A percentile compares a stretch with the other conserved stretches of the same genome.
Conservation (phyloP, 2,329 filamentous ascomycete species). For the Graphilbum fragrans region DNA sequence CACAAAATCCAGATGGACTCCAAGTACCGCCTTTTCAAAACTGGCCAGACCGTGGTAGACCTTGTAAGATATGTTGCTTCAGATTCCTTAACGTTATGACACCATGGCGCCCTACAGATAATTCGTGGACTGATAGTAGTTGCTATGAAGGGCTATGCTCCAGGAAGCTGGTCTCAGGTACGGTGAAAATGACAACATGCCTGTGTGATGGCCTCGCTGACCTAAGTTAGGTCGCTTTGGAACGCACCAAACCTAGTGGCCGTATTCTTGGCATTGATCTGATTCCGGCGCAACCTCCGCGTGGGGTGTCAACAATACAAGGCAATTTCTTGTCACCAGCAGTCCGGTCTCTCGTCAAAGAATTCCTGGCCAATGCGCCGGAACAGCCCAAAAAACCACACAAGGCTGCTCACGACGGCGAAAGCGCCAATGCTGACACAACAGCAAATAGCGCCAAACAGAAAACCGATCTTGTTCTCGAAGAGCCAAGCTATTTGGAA, state of each 20-base stretch:
- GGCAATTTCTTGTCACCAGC: constrained; percentile 74
- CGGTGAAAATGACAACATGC: constrained; percentile 2
- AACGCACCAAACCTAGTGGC: constrained; percentile 63
- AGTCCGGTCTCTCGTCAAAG: constrained; percentile 66
- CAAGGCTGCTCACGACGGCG: constrained; percentile 2
- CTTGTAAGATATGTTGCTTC: constrained; percentile 52
- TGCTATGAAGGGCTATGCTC: constrained; percentile 55
- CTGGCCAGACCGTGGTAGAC: constrained; percentile 79
- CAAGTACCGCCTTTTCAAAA: constrained; percentile 66
- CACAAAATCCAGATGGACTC: constrained; percentile 59
- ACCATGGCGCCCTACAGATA: too few relatives aligned
- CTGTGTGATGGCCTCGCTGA: not conserved
- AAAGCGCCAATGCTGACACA: constrained; percentile 10
- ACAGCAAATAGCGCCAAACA: not conserved
- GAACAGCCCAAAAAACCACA: not conserved
- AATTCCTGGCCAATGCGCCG: constrained; percentile 46
- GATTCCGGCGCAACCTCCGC: constrained; percentile 81
- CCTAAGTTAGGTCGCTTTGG: constrained; percentile 57
- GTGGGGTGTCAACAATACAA: constrained; percentile 87
- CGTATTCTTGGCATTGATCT: constrained; percentile 86
- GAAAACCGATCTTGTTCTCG: constrained; percentile 10
- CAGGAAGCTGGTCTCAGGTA: constrained; percentile 61
- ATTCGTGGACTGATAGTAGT: not conserved
- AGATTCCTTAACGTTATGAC: too few relatives aligned
- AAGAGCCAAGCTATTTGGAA: constrained; percentile 52